These are phyloP conservation scores for Tetratostichococcus sp. DNA, from an alignment of 139 green algal species.

Conservation along the genomic window DNA sequence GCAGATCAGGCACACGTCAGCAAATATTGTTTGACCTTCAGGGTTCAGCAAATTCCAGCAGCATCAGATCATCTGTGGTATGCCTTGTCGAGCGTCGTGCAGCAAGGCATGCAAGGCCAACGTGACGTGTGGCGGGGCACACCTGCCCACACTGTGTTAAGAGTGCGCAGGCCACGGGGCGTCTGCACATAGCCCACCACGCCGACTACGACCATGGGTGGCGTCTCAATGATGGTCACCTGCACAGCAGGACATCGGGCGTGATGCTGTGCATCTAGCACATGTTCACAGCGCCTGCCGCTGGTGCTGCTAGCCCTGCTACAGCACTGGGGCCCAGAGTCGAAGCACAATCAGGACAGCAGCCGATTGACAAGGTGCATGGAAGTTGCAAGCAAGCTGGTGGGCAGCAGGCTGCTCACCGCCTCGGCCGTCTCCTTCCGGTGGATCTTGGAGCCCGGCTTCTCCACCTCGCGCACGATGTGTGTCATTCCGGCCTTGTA, in stretches of 20 bases:
- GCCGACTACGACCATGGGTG: conserved; percentile 96
- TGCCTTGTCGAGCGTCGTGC: too few species aligned
- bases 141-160: conserved; percentile 92
- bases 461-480: conserved; percentile 98
- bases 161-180: conserved; percentile 78
- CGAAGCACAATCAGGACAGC: too few species aligned
- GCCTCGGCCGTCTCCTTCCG: conserved; percentile 98
- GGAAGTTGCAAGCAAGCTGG: background rate
- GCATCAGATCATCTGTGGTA: too few species aligned
- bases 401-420: background rate
- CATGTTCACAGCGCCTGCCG: too few species aligned
- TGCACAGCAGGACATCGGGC: background rate
- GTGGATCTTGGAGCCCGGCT: conserved; percentile 98
- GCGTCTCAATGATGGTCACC: conserved; percentile 96
- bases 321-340: too few species aligned
- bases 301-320: too few species aligned
- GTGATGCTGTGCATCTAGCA: too few species aligned
- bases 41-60: too few species aligned
- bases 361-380: too few species aligned
- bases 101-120: background rate
- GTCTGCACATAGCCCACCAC: conserved; percentile 94
- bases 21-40: too few species aligned
- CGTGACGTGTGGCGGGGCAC: background rate
- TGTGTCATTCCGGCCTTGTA: conserved; percentile 96
- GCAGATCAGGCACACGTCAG: too few species aligned